Percentiles rank a stretch among this genome's conserved stretches.
Evolutionary conservation across 2,329 filamentous ascomycete genomes (phyloP).

Genomic region (Fusarium gaditjirri): DNA sequence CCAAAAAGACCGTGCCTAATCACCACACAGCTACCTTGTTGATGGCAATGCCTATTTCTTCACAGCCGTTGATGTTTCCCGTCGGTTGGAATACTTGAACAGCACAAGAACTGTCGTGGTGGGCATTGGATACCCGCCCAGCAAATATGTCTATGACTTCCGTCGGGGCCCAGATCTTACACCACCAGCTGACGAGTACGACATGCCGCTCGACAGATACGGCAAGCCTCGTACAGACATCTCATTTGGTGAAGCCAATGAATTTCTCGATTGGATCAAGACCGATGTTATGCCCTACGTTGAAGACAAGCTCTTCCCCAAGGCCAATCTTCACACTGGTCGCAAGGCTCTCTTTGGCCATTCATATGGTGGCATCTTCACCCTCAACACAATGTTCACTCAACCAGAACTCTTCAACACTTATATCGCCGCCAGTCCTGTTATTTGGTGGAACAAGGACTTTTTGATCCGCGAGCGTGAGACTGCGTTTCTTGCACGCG

Average conservation of each 20-base stretch:
- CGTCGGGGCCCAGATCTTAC: constrained; percentile 48
- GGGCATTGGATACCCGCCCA: constrained; percentile 48
- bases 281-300: constrained; percentile 51
- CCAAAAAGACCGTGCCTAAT: neutral
- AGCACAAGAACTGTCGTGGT: constrained; percentile 46
- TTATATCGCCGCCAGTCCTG: constrained; percentile 58
- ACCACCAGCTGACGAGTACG: constrained; percentile 43
- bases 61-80: constrained; percentile 47
- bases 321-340: constrained; percentile 46
- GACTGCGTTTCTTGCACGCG: constrained; percentile 37
- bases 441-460: constrained; percentile 58
- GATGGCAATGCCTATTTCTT: constrained; percentile 52
- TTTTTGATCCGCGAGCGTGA: constrained; percentile 52
- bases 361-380: constrained; percentile 61
- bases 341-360: constrained; percentile 60
- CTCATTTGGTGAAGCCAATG: constrained; percentile 55
- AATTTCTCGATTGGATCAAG: constrained; percentile 57
- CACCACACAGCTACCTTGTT: constrained; percentile 44
- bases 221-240: constrained; percentile 43
- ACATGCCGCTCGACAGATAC: constrained; percentile 38
- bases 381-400: constrained; percentile 56
- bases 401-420: constrained; percentile 55
- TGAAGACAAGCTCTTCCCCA: constrained; percentile 41
- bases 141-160: constrained; percentile 44
- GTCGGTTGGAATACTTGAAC: constrained; percentile 42